Conservation (phyloP, 2,329 filamentous ascomycete genomes). For the Phyllosticta paracitricarpa region DNA sequence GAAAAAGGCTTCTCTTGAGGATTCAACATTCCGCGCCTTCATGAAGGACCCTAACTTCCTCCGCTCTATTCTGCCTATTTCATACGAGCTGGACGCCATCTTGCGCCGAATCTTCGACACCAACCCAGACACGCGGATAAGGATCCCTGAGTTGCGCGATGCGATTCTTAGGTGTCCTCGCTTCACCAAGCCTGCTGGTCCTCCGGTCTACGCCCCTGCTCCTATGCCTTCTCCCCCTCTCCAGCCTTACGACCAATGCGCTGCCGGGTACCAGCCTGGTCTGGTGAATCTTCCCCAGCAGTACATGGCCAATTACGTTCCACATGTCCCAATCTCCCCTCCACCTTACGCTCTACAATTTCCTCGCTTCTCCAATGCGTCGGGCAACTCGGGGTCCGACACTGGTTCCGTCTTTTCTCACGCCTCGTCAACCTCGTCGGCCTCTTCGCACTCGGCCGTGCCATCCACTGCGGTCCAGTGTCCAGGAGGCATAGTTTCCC, state of each 20-base stretch:
- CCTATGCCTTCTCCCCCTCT: slow-evolving; percentile 36
- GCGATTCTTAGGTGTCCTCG: slow-evolving; percentile 66
- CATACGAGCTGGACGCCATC: slow-evolving; percentile 80
- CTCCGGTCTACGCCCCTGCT: slow-evolving; percentile 31
- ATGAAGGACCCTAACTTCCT: slow-evolving; percentile 77
- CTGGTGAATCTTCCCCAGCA: slow-evolving; percentile 18
- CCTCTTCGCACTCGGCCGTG: slow-evolving; percentile 4
- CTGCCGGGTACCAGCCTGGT: slow-evolving; percentile 13
- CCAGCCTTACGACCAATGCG: slow-evolving; percentile 28
- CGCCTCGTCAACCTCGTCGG: slow-evolving; percentile 22
- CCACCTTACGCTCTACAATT: slow-evolving; percentile 16
- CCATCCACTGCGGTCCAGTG: slow-evolving; percentile 2
- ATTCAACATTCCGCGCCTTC: slow-evolving; percentile 90
- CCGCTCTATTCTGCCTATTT: slow-evolving; percentile 83
- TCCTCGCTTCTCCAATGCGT: slow-evolving; percentile 21
- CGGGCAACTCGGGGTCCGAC: slow-evolving; percentile 30
- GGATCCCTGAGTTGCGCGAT: slow-evolving; percentile 66
- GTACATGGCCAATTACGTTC: slow-evolving; percentile 24
- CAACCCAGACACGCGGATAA: slow-evolving; percentile 73
- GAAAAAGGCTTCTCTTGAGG: slow-evolving; percentile 90
- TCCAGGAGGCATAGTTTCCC: slow-evolving; percentile 10
- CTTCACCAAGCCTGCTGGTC: slow-evolving; percentile 49
- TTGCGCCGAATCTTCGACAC: slow-evolving; percentile 79
- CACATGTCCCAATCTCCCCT: slow-evolving; percentile 20
- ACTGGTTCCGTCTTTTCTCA: slow-evolving; percentile 31